phyloP scores from a whole-genome alignment of 75 land plant genomes.

The Picea glauca region DNA sequence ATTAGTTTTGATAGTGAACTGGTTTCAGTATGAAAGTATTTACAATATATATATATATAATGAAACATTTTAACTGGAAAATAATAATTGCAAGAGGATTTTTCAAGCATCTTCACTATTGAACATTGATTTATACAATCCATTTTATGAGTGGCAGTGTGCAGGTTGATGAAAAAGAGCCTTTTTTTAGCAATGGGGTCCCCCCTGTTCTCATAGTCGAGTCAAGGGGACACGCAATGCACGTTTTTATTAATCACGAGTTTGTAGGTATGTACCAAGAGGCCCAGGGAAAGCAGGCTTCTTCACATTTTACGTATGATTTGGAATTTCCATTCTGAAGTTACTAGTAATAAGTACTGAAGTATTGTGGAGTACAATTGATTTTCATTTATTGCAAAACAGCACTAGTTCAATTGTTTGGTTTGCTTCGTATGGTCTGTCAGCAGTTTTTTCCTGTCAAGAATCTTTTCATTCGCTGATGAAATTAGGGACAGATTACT shows the following conservation, averaged over 20 bases:
- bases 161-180: slow-evolving; percentile 53
- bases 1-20: not conserved
- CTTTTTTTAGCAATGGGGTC: slow-evolving; percentile 37
- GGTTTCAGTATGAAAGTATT: not conserved
- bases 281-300: not conserved
- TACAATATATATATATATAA: not conserved
- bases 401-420: not conserved
- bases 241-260: slow-evolving; percentile 69
- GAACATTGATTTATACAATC: not conserved
- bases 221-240: slow-evolving; percentile 82
- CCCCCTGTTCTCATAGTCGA: slow-evolving; percentile 50
- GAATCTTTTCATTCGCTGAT: not conserved
- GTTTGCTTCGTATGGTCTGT: not conserved
- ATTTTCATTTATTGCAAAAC: not conserved
- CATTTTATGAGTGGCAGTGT: slow-evolving; percentile 44
- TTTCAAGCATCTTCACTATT: not conserved
- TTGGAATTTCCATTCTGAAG: not conserved
- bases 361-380: too few relatives aligned
- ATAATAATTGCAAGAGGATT: not conserved
- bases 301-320: not conserved
- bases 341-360: too few relatives aligned
- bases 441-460: not conserved
- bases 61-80: not conserved
- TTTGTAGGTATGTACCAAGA: slow-evolving; percentile 50
- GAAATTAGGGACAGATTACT: not conserved